Conservation (phyloP, 2,329 filamentous ascomycete genomes). For the Phaeosphaeriaceae sp. region DNA sequence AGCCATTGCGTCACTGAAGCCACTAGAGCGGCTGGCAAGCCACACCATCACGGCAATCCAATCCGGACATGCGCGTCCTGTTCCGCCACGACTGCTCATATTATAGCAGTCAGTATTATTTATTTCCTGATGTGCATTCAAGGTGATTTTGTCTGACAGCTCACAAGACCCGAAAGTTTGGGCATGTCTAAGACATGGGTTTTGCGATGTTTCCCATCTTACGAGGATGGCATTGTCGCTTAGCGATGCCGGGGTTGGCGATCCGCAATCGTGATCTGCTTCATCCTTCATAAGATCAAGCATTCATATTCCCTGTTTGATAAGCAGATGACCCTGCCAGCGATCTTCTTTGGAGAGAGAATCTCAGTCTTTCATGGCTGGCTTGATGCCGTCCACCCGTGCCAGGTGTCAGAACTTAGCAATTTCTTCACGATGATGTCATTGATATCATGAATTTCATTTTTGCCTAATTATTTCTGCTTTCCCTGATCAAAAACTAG, state of each 20-base stretch:
- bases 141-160: not conserved
- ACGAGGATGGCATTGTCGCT: conserved; percentile 19
- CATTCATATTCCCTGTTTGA: conserved; percentile 8
- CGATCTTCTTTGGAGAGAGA: not conserved
- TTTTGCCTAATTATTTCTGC: too few relatives aligned
- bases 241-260: conserved; percentile 14
- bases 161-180: not conserved
- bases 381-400: not conserved
- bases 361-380: not conserved
- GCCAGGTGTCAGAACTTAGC: not conserved
- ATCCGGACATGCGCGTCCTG: not conserved
- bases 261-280: conserved; percentile 7
- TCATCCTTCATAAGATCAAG: not conserved
- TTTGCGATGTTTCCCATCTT: conserved; percentile 8
- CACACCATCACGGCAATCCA: conserved; percentile 17
- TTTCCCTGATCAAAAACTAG: too few relatives aligned
- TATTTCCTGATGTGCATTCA: not conserved
- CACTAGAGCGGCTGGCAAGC: conserved; percentile 12
- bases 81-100: not conserved
- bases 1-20: conserved; percentile 29
- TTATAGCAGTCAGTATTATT: not conserved
- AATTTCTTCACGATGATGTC: not conserved
- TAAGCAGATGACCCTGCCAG: conserved; percentile 2
- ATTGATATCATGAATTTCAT: not conserved
- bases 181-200: not conserved